These are phyloP conservation scores for Hymenoscyphus infarciens DNA, from an alignment of 2,329 filamentous ascomycete species.

Conservation along the genomic window DNA sequence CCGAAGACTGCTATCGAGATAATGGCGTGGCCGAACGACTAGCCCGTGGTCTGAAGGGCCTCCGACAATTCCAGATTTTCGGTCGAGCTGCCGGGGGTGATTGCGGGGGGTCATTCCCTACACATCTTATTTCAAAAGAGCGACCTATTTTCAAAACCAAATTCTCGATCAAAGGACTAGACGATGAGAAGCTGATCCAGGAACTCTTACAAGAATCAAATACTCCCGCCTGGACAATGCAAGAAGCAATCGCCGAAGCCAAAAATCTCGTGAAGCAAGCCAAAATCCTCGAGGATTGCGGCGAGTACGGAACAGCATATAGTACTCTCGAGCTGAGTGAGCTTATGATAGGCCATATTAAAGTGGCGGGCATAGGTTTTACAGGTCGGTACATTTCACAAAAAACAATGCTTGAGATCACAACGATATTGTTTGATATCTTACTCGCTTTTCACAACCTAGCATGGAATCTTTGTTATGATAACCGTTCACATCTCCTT, in stretches of 20 bases:
- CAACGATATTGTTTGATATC: neutral
- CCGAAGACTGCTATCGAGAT: neutral
- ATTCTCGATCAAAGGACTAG: neutral
- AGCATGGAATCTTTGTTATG: neutral
- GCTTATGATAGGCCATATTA: neutral
- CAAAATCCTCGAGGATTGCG: neutral
- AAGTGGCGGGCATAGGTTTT: neutral
- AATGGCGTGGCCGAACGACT: neutral
- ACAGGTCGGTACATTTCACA: neutral
- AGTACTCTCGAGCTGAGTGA: neutral
- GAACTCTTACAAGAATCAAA: neutral
- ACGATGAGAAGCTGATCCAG: neutral
- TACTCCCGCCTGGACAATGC: neutral
- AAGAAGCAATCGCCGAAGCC: neutral
- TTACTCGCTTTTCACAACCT: neutral
- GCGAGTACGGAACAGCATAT: neutral
- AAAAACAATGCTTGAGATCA: neutral
- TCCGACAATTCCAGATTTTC: neutral
- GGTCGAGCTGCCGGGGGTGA: neutral
- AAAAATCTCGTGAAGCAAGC: neutral
- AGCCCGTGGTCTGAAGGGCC: neutral
- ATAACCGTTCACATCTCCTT: neutral
- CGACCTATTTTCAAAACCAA: neutral
- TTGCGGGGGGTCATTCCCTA: neutral
- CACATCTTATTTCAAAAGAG: neutral